Evolutionary conservation across 192 early-diverging fungal species (phyloP), one percentile per base, ranked within the genome.

Genomic region (Mortierella alpina): DNA sequence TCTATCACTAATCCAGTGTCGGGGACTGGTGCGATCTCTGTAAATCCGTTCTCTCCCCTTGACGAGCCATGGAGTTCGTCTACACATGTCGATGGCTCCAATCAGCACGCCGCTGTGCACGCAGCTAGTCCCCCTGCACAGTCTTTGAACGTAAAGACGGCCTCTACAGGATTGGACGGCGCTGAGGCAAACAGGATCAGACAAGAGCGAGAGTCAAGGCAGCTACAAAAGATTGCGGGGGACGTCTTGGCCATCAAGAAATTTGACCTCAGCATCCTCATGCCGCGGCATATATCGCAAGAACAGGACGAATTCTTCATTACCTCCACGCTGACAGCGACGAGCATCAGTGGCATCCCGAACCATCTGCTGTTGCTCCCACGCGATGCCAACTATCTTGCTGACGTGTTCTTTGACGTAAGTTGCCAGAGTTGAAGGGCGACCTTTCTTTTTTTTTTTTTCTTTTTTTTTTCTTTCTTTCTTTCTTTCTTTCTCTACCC

Each of bases 361-460:
- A 6, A 39, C 17, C 71, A 65, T 22, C 48, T 73, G 7, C 39
- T 41, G 57, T 31, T 62, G 60, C 40, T 75, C 23, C 73, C 73
- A 4, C 39, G 46, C 15, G 73, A 75, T 52, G 66, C 73, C 42
- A 66, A 75, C 31, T 68, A 42, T 14, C 60, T 75, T 4, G 58
- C 63, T 0, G 66, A 75, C 14, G 59, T 68, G 17, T 75, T 68
- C 39, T 75, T 75, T 50, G 73, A 75, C 59, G 73, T 75, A 61
- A 49, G 4, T 31, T 9, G 9, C 23, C 31, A 41, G 31, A 41
- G 40, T 41, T 20, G 2, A 41, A 48, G 46, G 46, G 39, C 45
- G n/a, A 50, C 47, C 6, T 22, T 2, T 52, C 31, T 7, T 42
- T 6, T 66, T 5, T 62, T 31, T 56, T n/a, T 56, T 14, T 52